Conservation (phyloP, 2,329 filamentous ascomycete genomes). For the Fusarium fujikuroi region DNA sequence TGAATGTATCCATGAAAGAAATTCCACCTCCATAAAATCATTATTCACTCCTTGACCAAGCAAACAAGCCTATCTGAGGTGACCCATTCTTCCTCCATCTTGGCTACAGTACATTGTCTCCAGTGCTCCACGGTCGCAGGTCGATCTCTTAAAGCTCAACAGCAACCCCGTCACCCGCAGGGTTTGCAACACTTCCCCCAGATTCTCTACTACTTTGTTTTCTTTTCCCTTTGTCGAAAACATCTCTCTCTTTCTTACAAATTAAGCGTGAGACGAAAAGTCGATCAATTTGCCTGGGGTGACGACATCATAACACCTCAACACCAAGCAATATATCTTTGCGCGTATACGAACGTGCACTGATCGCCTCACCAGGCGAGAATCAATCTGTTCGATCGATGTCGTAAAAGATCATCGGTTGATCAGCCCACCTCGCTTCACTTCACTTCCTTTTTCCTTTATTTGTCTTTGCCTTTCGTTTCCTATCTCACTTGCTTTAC, state of each 20-base stretch:
- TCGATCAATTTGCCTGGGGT: background rate
- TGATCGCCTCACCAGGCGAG: slow-evolving; percentile 13
- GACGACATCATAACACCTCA: slow-evolving; percentile 11
- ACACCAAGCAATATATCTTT: slow-evolving; percentile 25
- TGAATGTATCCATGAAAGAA: background rate
- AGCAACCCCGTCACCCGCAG: slow-evolving; percentile 33
- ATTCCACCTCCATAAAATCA: slow-evolving; percentile 20
- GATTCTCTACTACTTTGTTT: slow-evolving; percentile 23
- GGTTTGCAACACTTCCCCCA: slow-evolving; percentile 30
- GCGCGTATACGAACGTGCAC: slow-evolving; percentile 8
- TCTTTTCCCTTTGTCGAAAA: background rate
- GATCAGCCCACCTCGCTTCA: slow-evolving; percentile 30
- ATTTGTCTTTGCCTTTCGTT: slow-evolving; percentile 19
- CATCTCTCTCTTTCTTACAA: background rate
- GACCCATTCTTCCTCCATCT: slow-evolving; percentile 41
- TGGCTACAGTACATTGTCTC: slow-evolving; percentile 11
- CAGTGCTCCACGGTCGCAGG: slow-evolving; percentile 28
- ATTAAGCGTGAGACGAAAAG: background rate
- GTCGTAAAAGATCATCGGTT: slow-evolving; percentile 29
- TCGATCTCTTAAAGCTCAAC: slow-evolving; percentile 42
- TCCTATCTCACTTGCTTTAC: slow-evolving; percentile 13
- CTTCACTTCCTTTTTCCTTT: background rate
- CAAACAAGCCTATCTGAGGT: slow-evolving; percentile 40
- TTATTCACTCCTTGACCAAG: slow-evolving; percentile 35
- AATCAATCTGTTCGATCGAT: slow-evolving; percentile 24